Conservation (phyloP, 2,329 filamentous ascomycete species). For the Myriosclerotinia curreyana region DNA sequence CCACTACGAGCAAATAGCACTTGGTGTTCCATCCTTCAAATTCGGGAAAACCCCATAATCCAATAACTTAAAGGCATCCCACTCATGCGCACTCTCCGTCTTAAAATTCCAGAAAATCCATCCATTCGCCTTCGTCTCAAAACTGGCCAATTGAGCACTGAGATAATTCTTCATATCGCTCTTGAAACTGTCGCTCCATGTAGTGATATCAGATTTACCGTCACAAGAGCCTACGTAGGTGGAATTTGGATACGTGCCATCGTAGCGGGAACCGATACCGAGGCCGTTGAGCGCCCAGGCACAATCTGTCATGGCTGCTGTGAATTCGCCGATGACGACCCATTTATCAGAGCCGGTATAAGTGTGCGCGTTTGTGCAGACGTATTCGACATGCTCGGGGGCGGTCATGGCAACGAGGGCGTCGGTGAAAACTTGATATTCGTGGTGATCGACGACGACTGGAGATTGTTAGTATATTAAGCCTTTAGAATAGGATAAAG, state of each 20-base stretch:
- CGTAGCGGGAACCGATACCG: conserved; percentile 55
- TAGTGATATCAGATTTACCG: conserved; percentile 49
- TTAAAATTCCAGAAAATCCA: conserved; percentile 61
- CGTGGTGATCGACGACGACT: conserved; percentile 60
- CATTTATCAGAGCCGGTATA: conserved; percentile 59
- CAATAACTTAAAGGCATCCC: conserved; percentile 50
- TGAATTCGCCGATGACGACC: conserved; percentile 68
- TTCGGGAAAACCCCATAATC: conserved; percentile 51
- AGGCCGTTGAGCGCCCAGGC: conserved; percentile 54
- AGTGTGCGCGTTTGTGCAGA: conserved; percentile 51
- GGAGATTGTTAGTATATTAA: conserved; percentile 50
- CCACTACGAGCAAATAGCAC: conserved; percentile 9
- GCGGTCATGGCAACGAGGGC: conserved; percentile 49
- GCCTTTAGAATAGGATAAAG: conserved; percentile 44
- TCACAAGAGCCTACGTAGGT: conserved; percentile 53
- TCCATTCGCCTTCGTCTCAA: conserved; percentile 50
- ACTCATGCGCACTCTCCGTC: conserved; percentile 51
- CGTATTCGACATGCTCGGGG: conserved; percentile 52
- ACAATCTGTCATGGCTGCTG: conserved; percentile 62
- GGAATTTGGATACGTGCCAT: conserved; percentile 51
- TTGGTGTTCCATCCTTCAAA: conserved; percentile 28
- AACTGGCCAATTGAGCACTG: conserved; percentile 53
- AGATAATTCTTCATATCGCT: conserved; percentile 51
- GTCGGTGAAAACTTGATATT: conserved; percentile 63
- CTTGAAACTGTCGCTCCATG: conserved; percentile 43